Base-by-base conservation (phyloP, 2,329 filamentous ascomycete species). In the Fusarium nodosum region DNA sequence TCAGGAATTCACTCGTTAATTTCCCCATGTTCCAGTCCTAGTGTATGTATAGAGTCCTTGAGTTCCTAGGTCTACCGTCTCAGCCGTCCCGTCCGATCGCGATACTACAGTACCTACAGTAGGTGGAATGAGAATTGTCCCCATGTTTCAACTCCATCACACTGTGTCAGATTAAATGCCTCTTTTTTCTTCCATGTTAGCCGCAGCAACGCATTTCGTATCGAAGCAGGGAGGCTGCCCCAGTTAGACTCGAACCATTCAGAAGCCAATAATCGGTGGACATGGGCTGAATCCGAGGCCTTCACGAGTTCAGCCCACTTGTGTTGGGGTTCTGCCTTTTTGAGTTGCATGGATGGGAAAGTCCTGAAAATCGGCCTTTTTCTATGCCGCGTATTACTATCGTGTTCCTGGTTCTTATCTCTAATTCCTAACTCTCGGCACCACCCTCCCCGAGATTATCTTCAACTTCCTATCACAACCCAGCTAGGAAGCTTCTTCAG, bases 141-240 rank as follows among this genome's bases (percentile, higher is more conserved):
- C 26, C 26, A 51, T 53, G 13, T 60, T 47, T 67, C 36, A 30
- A 59, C 8, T 20, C 45, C 24, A 46, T 28, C 53, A 66, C 69
- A 72, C 69, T 72, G 69, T 72, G 69, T 46, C 51, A 54, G 62
- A 56, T 53, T 56, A 67, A 60, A 56, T 63, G 9, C 45, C 54
- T 48, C 63, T 56, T 55, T 26, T 53, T 56, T 44, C n/a, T 61
- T 51, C 41, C 51, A 39, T 66, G 46, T 69, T 42, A 63, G 68
- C 61, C 42, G 60, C 55, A 36, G 52, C 66, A 66, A 48, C 42
- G 13, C 48, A 48, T 41, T 52, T 70, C 62, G 54, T 59, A 64
- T 60, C 33, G 42, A 45, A 10, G 39, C 60, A 66, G 42, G 64
- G 60, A 66, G 54, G 47, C 42, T 51, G 36, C 38, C 46, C 41